Base-by-base conservation (phyloP, 2,329 filamentous ascomycete genomes). In the Plenodomus biglobosus region DNA sequence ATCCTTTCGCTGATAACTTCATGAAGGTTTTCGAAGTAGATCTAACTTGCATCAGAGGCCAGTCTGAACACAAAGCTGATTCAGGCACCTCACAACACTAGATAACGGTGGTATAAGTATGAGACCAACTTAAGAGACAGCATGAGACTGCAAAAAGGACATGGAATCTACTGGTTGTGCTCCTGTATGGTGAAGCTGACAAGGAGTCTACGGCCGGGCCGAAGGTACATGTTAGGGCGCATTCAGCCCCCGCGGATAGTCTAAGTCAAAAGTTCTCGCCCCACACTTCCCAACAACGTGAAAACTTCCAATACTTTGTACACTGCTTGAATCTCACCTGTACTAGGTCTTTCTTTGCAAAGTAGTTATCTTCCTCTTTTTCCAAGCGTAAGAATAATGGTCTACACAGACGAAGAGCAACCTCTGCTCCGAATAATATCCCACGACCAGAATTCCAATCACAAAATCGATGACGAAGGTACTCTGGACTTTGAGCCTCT, bases 401-500 rank as follows among this genome's bases (percentile, higher is more conserved):
- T 58, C 2, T 43, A 58, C 20, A 42, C 50, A 40, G 62, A 62
- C 20, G 65, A 68, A 57, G 58, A 68, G 53, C 63, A 65, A 42
- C 64, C 65, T 18, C 48, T 68, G 54, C 63, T 68, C 11, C 48
- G 55, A 15, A 56, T 61, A 11, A 44, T 59, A 34, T 49, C 59
- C 17, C 56, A 59, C 16, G 57, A 60, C 22, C 43, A 48, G 17
- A 55, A 57, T 24, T 47, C 52, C 30, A 55, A 50, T 20, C 32
- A 42, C 7, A 59, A 58, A 41, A 53, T 55, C 46, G 51, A 58
- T 21, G 57, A 60, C 38, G 61, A 61, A 40, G 49, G 53, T 24
- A 62, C 59, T 13, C 47, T 64, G 15, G 64, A 66, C 38, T 71
- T 71, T 42, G 61, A 69, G 18, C 52, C 55, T 18, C 49, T 59